Evolutionary conservation across 164 flowering plant species (phyloP).

Genomic region (Euptelea pleiosperma): DNA sequence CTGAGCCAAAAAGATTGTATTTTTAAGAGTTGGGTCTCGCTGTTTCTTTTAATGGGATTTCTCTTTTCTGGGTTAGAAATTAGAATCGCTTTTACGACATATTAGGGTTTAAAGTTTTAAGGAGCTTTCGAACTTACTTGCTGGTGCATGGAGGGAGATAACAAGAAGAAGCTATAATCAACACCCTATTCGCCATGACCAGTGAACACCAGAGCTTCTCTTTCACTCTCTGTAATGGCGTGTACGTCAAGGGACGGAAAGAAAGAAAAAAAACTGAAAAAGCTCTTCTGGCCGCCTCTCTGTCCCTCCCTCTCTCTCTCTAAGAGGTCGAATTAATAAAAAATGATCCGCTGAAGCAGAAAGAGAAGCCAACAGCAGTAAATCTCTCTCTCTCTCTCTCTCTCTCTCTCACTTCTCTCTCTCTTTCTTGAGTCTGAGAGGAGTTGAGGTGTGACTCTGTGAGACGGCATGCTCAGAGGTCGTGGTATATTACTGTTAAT

Average conservation of each 20-base stretch:
- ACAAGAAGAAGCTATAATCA: not conserved
- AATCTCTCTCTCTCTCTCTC: not conserved
- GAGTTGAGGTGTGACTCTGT: too few species aligned
- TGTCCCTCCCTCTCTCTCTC: not conserved
- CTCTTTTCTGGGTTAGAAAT: not conserved
- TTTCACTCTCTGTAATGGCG: not conserved
- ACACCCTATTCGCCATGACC: slow-evolving; percentile 5
- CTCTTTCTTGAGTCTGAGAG: not conserved
- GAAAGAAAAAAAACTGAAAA: not conserved
- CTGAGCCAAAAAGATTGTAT: slow-evolving; percentile 1
- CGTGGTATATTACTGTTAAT: slow-evolving; percentile 14
- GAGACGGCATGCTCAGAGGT: slow-evolving; percentile 5
- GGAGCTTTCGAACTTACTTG: not conserved
- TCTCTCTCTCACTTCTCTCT: not conserved
- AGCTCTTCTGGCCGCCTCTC: too few species aligned
- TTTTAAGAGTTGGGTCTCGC: not conserved
- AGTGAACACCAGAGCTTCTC: too few species aligned
- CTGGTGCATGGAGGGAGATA: not conserved
- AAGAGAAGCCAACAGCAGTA: not conserved
- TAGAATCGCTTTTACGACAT: not conserved
- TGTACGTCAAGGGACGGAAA: not conserved
- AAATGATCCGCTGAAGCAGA: not conserved
- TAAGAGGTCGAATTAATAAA: not conserved
- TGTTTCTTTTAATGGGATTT: not conserved
- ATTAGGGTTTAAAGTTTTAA: not conserved